phyloP scores from a whole-genome alignment of 148 eudicot genomes.

The Selenicereus undatus region DNA sequence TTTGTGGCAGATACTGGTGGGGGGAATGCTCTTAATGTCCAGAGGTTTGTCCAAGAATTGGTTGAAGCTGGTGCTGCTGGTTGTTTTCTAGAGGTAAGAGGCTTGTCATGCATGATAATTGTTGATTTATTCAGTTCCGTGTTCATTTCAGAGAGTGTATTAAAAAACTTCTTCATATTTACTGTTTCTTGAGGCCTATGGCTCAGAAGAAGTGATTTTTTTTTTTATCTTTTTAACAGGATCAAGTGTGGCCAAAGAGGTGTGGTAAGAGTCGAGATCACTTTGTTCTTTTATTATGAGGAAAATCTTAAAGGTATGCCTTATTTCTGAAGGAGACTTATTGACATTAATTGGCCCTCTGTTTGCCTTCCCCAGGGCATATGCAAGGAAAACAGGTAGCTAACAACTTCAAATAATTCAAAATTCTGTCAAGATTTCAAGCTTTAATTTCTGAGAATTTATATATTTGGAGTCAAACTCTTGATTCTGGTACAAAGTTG shows the following conservation, averaged over 20 bases:
- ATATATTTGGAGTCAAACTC: neutral
- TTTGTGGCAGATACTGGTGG: constrained; percentile 36
- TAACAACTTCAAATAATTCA: neutral
- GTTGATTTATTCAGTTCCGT: neutral
- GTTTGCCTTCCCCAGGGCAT: constrained; percentile 19
- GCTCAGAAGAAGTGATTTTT: neutral
- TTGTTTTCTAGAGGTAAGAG: constrained; percentile 40
- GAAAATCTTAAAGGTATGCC: neutral
- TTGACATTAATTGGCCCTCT: neutral
- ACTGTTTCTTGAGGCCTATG: neutral
- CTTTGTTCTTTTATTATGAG: neutral
- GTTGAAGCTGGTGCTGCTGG: constrained; percentile 45
- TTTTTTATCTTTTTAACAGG: constrained; percentile 17
- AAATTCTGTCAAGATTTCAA: neutral
- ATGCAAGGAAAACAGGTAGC: constrained; percentile 25
- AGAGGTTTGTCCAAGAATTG: constrained; percentile 35
- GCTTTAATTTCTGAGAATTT: neutral
- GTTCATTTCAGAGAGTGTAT: neutral
- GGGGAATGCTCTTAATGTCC: constrained; percentile 40
- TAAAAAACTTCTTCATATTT: neutral
- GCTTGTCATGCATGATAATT: neutral
- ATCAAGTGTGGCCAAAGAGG: constrained; percentile 42
- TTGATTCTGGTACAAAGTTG: neutral
- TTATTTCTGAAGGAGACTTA: neutral
- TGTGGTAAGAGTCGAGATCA: constrained; percentile 23